phyloP scores from a whole-genome alignment of 441 rosid species.

The Populus hybrid region DNA sequence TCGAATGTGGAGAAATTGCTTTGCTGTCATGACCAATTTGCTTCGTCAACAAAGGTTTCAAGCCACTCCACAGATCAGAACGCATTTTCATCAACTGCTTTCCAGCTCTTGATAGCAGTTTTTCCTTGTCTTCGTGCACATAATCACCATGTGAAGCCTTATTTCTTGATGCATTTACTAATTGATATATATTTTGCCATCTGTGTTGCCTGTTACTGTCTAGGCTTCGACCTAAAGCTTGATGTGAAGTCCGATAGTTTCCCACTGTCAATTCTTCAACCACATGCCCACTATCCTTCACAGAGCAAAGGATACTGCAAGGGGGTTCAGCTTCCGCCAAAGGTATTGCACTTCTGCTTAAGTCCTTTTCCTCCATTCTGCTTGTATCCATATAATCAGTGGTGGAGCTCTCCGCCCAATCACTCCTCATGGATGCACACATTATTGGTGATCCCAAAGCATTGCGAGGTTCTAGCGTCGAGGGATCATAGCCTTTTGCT shows the following conservation, averaged over 20 bases:
- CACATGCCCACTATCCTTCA: conserved; percentile 24
- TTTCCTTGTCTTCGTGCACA: neutral
- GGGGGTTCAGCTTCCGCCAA: conserved; percentile 27
- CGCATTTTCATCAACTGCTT: neutral
- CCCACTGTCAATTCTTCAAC: conserved; percentile 48
- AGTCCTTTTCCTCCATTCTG: conserved; percentile 16
- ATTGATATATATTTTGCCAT: conserved; percentile 12
- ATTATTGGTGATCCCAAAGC: conserved; percentile 32
- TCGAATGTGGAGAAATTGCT: neutral
- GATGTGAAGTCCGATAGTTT: conserved; percentile 28
- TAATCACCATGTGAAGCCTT: conserved; percentile 7
- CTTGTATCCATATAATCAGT: conserved; percentile 22
- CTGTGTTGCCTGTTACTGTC: neutral
- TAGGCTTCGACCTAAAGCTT: conserved; percentile 24
- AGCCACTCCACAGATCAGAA: neutral
- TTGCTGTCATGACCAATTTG: neutral
- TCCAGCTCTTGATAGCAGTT: conserved; percentile 3
- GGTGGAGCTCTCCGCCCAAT: conserved; percentile 35
- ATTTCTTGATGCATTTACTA: neutral
- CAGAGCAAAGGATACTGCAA: conserved; percentile 16
- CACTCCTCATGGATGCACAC: conserved; percentile 23
- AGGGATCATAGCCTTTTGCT: conserved; percentile 31
- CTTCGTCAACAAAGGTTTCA: neutral
- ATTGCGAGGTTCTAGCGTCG: conserved; percentile 36
- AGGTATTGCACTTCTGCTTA: conserved; percentile 24